Percentiles rank a stretch among this genome's conserved stretches.
Evolutionary conservation across 176 grass and related monocot genomes (phyloP).

Genomic region (Musa beccarii): DNA sequence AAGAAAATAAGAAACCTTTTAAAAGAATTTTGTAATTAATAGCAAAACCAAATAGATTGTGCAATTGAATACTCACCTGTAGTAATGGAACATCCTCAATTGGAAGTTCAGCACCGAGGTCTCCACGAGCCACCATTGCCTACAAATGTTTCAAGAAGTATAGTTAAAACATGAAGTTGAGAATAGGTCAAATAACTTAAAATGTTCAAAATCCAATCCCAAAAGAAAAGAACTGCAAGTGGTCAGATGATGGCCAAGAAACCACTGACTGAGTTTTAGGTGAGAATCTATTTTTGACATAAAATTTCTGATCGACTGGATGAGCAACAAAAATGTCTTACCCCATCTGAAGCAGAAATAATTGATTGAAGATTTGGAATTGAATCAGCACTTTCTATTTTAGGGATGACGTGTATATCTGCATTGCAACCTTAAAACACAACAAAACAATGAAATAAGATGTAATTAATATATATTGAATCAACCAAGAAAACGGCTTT

Average conservation of each 20-base stretch:
- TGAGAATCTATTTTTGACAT: no score
- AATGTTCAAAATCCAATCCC: no score
- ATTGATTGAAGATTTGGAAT: slow-evolving; percentile 93
- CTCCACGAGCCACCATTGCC: slow-evolving; percentile 95
- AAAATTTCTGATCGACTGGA: neutral
- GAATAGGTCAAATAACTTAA: no score
- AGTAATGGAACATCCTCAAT: slow-evolving; percentile 94
- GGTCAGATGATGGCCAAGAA: no score
- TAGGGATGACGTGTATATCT: slow-evolving; percentile 79
- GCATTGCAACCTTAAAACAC: slow-evolving; percentile 57
- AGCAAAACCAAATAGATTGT: neutral
- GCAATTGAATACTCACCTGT: slow-evolving; percentile 39
- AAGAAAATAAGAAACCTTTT: no score
- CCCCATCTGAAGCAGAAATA: slow-evolving; percentile 93
- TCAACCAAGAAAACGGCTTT: neutral
- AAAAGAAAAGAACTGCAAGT: no score
- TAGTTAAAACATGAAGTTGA: neutral
- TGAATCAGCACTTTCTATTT: slow-evolving; percentile 99
- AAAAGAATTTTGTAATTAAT: neutral
- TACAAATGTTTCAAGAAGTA: slow-evolving; percentile 26
- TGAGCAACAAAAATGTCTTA: slow-evolving; percentile 20
- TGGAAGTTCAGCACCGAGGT: slow-evolving; percentile 96
- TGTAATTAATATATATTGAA: neutral
- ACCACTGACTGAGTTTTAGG: no score
- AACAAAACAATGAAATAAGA: slow-evolving; percentile 17